Evolutionary conservation across 2,329 filamentous ascomycete species (phyloP), one percentile per base, ranked within the genome.

Genomic region (Lecanicillium sp.): DNA sequence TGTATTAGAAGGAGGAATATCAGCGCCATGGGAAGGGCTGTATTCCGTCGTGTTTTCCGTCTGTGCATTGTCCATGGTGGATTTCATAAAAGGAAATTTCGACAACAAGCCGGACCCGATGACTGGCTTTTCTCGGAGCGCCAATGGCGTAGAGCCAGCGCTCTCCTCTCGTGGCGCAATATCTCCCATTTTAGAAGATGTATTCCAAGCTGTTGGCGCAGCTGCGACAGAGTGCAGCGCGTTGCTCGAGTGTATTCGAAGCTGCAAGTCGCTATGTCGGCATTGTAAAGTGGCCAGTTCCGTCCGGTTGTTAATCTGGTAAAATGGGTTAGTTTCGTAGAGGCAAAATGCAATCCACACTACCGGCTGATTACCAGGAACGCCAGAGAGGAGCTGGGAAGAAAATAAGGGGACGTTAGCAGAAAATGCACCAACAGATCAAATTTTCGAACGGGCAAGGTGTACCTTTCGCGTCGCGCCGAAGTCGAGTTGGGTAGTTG

Each of bases 41-140:
- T 56, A 67, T 53, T 67, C 67, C 57, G 69, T 59, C 54, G 64
- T 56, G 9, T 58, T 54, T 33, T 50, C 58, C 47, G 47, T 57
- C 44, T 55, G 50, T 43, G 58, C 58, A 43, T 56, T 53, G 47
- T 67, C 68, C 27, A 60, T 55, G 0, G 63, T 57, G 33, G 63
- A 56, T 48, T 82, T 79, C 53, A 90, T 68, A 61, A 90, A 88
- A 33, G 83, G 79, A 45, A 91, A 71, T 54, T 77, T 79, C 33
- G 84, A 83, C 24, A 91, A 69, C 36, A 90, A 71, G 51, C 80
- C 79, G 27, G 80, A 80, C 33, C 71, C 67, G 2, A 37, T 12
- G 5, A 14, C 24, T 11, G 44, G 15, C 20, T 27, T 35, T 26
- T 41, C 44, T 35, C 29, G 29, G 35, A 20, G 36, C 15, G 27